Conservation (phyloP, 139 green algal species). For the Parachlorella kessleri region DNA sequence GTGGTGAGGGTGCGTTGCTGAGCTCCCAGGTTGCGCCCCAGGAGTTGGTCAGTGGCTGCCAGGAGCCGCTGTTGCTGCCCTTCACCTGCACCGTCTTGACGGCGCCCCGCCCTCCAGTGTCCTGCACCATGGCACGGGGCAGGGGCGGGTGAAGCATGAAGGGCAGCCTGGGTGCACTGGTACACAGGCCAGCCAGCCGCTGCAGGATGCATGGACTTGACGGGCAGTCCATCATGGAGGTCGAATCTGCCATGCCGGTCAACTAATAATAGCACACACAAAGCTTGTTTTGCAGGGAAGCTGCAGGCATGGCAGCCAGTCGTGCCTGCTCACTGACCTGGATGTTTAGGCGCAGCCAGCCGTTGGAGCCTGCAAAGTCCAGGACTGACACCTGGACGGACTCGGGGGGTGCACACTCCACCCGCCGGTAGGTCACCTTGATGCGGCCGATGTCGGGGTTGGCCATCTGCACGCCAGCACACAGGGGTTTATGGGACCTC, state of each 20-base stretch:
- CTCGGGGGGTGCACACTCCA: constrained; percentile 42
- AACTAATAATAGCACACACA: no score
- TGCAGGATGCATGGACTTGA: no score
- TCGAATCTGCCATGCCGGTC: no score
- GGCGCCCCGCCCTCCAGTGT: constrained; percentile 30
- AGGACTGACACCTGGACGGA: constrained; percentile 37
- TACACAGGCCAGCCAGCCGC: no score
- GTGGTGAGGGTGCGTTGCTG: constrained; percentile 6
- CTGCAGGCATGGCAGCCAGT: no score
- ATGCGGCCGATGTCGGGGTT: constrained; percentile 31
- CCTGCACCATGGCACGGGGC: constrained; percentile 17
- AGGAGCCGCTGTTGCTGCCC: constrained; percentile 10
- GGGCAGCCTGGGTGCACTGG: neutral
- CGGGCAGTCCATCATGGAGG: no score
- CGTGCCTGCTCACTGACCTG: constrained; percentile 2
- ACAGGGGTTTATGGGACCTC: neutral
- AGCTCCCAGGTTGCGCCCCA: constrained; percentile 55
- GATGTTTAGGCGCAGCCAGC: constrained; percentile 47
- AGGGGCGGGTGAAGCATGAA: neutral
- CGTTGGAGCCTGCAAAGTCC: constrained; percentile 33
- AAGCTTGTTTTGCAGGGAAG: no score
- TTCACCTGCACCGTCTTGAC: constrained; percentile 45
- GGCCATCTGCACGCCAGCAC: constrained; percentile 11
- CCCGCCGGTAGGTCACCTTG: constrained; percentile 30
- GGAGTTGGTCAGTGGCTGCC: constrained; percentile 43